Percentiles rank a stretch among this genome's conserved stretches.
Conservation (phyloP, 805 yeast species). For the Saturnispora zaruensis region DNA sequence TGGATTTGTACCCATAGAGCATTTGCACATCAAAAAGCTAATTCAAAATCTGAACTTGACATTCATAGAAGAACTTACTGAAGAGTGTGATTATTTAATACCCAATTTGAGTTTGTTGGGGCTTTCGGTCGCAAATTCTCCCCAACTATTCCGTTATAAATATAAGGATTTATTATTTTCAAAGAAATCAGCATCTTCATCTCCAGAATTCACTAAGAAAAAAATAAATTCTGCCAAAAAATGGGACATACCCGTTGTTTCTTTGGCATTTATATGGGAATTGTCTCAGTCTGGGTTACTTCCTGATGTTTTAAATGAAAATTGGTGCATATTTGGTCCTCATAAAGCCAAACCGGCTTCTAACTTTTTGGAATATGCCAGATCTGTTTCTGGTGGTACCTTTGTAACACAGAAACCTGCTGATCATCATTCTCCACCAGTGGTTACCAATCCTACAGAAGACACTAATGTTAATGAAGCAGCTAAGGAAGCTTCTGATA, state of each 20-base stretch:
- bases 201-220: constrained; percentile 33
- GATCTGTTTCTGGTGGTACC: constrained; percentile 17
- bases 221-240: constrained; percentile 51
- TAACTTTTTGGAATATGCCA: constrained; percentile 18
- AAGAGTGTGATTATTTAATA: constrained; percentile 47
- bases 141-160: constrained; percentile 33
- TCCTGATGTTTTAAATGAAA: constrained; percentile 37
- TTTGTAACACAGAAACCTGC: constrained; percentile 13
- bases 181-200: constrained; percentile 13
- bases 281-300: constrained; percentile 30
- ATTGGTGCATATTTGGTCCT: constrained; percentile 49
- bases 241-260: constrained; percentile 52
- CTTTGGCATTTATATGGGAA: constrained; percentile 48
- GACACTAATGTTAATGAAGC: background rate
- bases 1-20: constrained; percentile 26
- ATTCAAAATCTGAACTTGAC: constrained; percentile 45
- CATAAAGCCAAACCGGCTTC: constrained; percentile 17
- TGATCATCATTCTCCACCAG: background rate
- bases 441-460: background rate
- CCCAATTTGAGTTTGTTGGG: constrained; percentile 42
- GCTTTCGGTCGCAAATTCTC: constrained; percentile 32
- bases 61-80: constrained; percentile 39
- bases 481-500: background rate
- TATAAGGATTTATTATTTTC: constrained; percentile 25
- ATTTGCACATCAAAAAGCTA: constrained; percentile 40